These are phyloP conservation scores for Buddleja alternifolia DNA, from an alignment of 257 asterid species.

Conservation along the genomic window DNA sequence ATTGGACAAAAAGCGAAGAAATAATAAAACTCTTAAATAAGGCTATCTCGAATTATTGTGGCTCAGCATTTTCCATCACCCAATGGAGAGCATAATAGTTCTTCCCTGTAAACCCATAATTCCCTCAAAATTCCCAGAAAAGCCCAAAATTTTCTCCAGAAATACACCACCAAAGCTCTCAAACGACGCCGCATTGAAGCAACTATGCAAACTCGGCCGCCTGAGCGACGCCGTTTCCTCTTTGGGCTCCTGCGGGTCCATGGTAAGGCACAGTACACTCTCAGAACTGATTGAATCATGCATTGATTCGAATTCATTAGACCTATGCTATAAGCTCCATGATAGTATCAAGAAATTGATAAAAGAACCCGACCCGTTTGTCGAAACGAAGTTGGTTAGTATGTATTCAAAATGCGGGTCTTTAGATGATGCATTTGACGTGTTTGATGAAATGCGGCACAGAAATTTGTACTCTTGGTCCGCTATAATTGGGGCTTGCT, in stretches of 20 bases:
- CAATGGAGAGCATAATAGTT: slow-evolving; percentile 67
- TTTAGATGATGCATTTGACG: slow-evolving; percentile 48
- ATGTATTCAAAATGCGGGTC: slow-evolving; percentile 80
- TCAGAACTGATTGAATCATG: slow-evolving; percentile 63
- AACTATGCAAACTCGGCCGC: slow-evolving; percentile 64
- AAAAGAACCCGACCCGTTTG: slow-evolving; percentile 50
- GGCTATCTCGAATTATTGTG: too few relatives aligned
- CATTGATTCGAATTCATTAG: slow-evolving; percentile 48
- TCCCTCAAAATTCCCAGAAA: slow-evolving; percentile 41
- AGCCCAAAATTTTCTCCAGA: slow-evolving; percentile 25
- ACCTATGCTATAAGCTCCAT: slow-evolving; percentile 56
- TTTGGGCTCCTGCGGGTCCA: slow-evolving; percentile 49
- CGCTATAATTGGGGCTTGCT: slow-evolving; percentile 77
- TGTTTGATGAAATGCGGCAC: slow-evolving; percentile 64
- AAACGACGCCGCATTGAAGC: slow-evolving; percentile 56
- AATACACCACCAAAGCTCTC: slow-evolving; percentile 31
- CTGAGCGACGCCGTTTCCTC: slow-evolving; percentile 59
- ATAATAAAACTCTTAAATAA: too few relatives aligned
- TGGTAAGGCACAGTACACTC: slow-evolving; percentile 57
- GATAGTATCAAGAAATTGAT: slow-evolving; percentile 34
- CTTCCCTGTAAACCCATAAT: slow-evolving; percentile 51
- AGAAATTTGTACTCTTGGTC: slow-evolving; percentile 80
- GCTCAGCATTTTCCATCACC: neutral
- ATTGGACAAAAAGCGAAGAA: too few relatives aligned
- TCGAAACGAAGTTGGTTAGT: slow-evolving; percentile 57